Conservation (phyloP, 805 yeast genomes). For the Hanseniaspora pseudoguilliermondii region DNA sequence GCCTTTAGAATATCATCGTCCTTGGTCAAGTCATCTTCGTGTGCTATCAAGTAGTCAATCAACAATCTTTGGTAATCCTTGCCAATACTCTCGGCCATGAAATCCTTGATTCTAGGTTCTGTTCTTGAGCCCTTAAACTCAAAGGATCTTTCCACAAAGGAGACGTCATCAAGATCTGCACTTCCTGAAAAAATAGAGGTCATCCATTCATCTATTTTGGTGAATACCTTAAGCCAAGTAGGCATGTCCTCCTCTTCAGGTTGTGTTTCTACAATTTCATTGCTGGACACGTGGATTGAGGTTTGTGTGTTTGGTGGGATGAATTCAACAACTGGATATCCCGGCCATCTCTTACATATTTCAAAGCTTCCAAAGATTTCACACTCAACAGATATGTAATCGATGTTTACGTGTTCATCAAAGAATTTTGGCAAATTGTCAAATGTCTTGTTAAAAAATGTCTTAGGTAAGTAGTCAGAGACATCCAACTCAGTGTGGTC, state of each 20-base stretch:
- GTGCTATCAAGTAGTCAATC: constrained; percentile 4
- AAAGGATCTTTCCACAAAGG: constrained; percentile 3
- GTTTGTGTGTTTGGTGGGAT: constrained; percentile 32
- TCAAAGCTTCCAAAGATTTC: constrained; percentile 23
- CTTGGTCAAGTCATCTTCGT: not conserved
- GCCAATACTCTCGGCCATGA: not conserved
- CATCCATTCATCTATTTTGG: constrained; percentile 6
- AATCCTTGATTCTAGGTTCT: constrained; percentile 1
- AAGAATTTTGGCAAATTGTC: not conserved
- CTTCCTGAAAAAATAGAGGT: not conserved
- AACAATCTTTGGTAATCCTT: constrained; percentile 10
- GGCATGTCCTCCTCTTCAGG: constrained; percentile 1
- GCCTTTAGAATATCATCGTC: not conserved
- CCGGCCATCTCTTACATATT: constrained; percentile 29
- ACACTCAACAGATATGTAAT: constrained; percentile 26
- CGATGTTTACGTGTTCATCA: constrained; percentile 14
- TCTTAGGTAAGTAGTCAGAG: not conserved
- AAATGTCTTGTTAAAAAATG: not conserved
- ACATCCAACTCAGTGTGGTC: constrained; percentile 19
- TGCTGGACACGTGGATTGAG: not conserved
- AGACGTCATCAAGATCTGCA: constrained; percentile 2
- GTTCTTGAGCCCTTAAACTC: constrained; percentile 7
- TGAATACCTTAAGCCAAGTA: constrained; percentile 4
- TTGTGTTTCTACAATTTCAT: not conserved
- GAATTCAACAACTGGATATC: constrained; percentile 54